phyloP scores from a whole-genome alignment of 176 grass and related monocot genomes.

The Zoysia japonica region DNA sequence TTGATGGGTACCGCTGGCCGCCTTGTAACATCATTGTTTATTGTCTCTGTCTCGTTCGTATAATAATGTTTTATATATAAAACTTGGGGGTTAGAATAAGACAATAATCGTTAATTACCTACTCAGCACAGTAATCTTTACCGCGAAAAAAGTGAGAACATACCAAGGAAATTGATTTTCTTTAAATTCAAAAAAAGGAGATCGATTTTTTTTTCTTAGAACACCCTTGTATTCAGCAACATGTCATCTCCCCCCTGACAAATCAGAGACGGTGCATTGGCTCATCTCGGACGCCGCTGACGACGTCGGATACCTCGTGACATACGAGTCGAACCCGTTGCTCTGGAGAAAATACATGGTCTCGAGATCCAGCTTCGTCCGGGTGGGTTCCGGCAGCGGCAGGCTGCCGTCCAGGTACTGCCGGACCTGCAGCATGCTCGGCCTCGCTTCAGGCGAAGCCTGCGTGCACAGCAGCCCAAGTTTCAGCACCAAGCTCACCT shows the following conservation, averaged over 20 bases:
- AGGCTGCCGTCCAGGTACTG: background rate
- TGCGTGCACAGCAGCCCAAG: conserved; percentile 10
- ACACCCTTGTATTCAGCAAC: too few relatives aligned
- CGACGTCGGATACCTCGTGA: background rate
- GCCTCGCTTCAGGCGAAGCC: background rate
- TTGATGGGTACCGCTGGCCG: too few relatives aligned
- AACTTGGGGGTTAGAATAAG: too few relatives aligned
- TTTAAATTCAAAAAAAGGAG: too few relatives aligned
- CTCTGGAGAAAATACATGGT: background rate
- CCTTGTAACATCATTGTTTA: too few relatives aligned
- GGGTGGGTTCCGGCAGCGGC: background rate
- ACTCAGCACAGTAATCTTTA: too few relatives aligned
- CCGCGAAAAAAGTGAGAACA: too few relatives aligned
- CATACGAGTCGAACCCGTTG: conserved; percentile 17
- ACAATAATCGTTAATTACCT: too few relatives aligned
- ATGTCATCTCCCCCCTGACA: conserved; percentile 29
- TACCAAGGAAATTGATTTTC: too few relatives aligned
- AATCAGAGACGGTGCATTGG: conserved; percentile 21
- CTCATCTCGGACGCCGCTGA: background rate
- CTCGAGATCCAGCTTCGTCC: background rate
- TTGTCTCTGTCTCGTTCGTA: too few relatives aligned
- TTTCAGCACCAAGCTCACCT: conserved; percentile 11
- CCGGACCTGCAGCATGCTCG: background rate
- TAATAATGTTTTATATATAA: too few relatives aligned
- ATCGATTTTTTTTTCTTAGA: too few relatives aligned